These are phyloP conservation scores for Sporodiniella umbellata DNA, from an alignment of 371 early-diverging fungal species.

Conservation along the genomic window DNA sequence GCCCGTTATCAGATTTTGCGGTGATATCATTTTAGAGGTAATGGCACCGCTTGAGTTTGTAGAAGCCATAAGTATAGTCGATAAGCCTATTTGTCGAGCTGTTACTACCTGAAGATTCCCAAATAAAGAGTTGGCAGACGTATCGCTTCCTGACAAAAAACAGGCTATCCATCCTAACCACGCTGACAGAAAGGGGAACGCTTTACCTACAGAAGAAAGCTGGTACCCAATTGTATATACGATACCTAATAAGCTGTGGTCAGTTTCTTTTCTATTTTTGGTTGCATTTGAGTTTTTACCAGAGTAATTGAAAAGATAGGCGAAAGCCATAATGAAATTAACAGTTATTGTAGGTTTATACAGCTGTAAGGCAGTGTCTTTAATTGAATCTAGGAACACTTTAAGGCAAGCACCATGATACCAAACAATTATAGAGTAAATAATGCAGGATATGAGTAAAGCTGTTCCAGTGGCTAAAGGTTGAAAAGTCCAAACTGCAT, in stretches of 20 bases:
- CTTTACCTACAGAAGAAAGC: constrained; percentile 32
- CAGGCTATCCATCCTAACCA: constrained; percentile 45
- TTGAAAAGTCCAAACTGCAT: constrained; percentile 40
- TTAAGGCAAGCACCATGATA: constrained; percentile 16
- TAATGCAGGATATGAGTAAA: constrained; percentile 23
- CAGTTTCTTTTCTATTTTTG: background rate
- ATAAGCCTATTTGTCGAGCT: constrained; percentile 37
- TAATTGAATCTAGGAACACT: constrained; percentile 15
- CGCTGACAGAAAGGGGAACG: constrained; percentile 44
- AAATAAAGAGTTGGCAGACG: constrained; percentile 37
- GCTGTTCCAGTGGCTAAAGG: constrained; percentile 43
- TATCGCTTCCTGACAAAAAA: constrained; percentile 47
- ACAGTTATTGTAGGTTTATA: constrained; percentile 36
- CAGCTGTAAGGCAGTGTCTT: constrained; percentile 30
- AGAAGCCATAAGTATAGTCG: constrained; percentile 36
- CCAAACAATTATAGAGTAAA: constrained; percentile 25
- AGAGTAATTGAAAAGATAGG: constrained; percentile 44
- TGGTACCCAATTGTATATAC: constrained; percentile 42
- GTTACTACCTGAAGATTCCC: constrained; percentile 45
- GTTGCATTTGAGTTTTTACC: constrained; percentile 3
- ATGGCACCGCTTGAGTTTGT: constrained; percentile 40
- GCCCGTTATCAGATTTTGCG: constrained; percentile 42
- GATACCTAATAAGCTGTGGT: too few relatives aligned
- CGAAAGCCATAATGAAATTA: constrained; percentile 42
- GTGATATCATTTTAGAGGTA: constrained; percentile 42